Evolutionary conservation across 2,329 filamentous ascomycete genomes (phyloP), one percentile per base, ranked within the genome.

Genomic region (Colletotrichum graminicola): DNA sequence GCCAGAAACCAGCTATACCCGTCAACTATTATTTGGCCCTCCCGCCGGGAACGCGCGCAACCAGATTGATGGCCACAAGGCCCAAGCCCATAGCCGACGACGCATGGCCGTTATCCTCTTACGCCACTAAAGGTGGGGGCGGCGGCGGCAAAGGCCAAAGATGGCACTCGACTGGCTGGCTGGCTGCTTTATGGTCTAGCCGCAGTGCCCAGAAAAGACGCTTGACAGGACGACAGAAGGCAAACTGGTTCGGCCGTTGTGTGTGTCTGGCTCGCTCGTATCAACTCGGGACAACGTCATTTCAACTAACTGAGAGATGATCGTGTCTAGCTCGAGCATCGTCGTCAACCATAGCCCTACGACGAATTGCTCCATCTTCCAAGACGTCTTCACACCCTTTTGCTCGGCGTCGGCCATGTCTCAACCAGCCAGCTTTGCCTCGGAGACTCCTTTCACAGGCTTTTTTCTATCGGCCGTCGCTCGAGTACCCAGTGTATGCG

Each of bases 11-110:
- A 41, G n/a, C 54, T 34, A 18, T 63, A 36, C 51, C 32, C 57
- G 41, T 68, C 14, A 34, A 45, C 68, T 39, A 62, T 57, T 57
- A 62, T 67, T 68, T 59, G 45, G 52, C 21, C 47, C 62, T 71
- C 43, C 68, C 68, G 68, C 68, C 68, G 52, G 54, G 65, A 68
- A 71, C 68, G 68, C 65, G 52, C 59, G 54, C 60, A 51, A 26
- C 18, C 43, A 51, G 12, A 39, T 11, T 36, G 57, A 43, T 34
- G 45, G 43, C 8, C 43, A 56, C 32, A 41, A 26, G 26, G 34
- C 45, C 21, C 45, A 60, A 47, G 43, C 51, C 32, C 29, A 39
- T 47, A 63, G 16, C 39, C 51, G 66, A 29, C 66, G 63, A 66
- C 64, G 60, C 68, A 71, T 68, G 65, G 57, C 59, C 52, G 52